Conservation (phyloP, 1,139 yeast species). For the Geotrichum carabidarum region DNA sequence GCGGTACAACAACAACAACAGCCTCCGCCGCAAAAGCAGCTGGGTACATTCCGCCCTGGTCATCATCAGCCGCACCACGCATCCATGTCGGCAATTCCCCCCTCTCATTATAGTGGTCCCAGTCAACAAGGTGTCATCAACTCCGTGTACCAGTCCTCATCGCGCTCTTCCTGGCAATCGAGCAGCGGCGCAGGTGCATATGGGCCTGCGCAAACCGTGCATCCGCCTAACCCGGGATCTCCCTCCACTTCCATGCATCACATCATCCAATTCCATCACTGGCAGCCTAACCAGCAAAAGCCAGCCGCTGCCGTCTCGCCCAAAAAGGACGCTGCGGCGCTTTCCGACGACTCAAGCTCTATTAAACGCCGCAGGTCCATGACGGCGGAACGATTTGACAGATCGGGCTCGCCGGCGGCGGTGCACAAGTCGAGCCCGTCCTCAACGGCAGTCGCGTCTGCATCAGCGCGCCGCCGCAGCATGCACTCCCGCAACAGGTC, state of each 20-base stretch:
- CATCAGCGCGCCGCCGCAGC: conserved; percentile 16
- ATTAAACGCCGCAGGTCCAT: conserved; percentile 18
- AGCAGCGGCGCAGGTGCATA: background rate
- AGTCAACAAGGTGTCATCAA: conserved; percentile 13
- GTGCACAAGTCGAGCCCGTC: background rate
- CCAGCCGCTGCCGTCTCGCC: conserved; percentile 18
- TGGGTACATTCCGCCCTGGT: conserved; percentile 14
- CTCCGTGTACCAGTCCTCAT: conserved; percentile 14
- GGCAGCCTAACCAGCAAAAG: conserved; percentile 23
- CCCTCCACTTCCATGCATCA: conserved; percentile 22
- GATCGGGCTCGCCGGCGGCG: conserved; percentile 12
- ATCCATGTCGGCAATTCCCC: conserved; percentile 17
- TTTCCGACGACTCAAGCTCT: conserved; percentile 8
- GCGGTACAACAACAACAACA: conserved; percentile 12
- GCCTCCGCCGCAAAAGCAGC: conserved; percentile 6
- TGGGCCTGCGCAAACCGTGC: conserved; percentile 16
- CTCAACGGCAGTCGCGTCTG: conserved; percentile 12
- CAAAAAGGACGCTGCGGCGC: conserved; percentile 16
- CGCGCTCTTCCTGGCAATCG: conserved; percentile 14
- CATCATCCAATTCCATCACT: conserved; percentile 23
- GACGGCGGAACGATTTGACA: conserved; percentile 1
- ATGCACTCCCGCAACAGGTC: conserved; percentile 22
- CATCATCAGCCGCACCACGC: conserved; percentile 21
- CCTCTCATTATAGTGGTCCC: conserved; percentile 11
- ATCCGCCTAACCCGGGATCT: conserved; percentile 19